Percentiles rank a stretch among this genome's conserved stretches.
Evolutionary conservation across 352 stramenopile genomes (phyloP).

Genomic region (Phytopythium mirpurense): DNA sequence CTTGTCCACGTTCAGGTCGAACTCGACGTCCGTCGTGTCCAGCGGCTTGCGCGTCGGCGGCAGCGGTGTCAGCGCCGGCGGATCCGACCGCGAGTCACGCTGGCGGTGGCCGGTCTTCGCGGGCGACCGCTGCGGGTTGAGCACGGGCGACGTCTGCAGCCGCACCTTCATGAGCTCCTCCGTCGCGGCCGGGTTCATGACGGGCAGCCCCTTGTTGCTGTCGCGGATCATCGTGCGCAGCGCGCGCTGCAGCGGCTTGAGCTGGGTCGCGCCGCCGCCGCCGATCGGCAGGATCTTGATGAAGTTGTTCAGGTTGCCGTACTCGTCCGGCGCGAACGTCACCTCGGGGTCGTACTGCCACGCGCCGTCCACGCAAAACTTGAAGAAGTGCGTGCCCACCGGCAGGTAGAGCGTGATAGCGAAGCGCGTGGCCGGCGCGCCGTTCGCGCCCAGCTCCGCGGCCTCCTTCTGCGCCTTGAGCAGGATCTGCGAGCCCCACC

Average conservation of each 20-base stretch:
- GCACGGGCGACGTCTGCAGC: constrained; percentile 37
- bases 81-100: constrained; percentile 18
- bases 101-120: constrained; percentile 9
- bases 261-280: constrained; percentile 23
- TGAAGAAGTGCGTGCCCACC: constrained; percentile 68
- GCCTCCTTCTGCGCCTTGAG: constrained; percentile 31
- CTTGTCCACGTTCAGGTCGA: constrained; percentile 46
- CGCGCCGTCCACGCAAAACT: constrained; percentile 70
- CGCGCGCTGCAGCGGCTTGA: constrained; percentile 47
- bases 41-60: constrained; percentile 36
- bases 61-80: constrained; percentile 19
- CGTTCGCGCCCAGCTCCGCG: constrained; percentile 4
- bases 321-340: constrained; percentile 74
- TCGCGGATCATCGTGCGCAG: constrained; percentile 73
- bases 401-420: constrained; percentile 55
- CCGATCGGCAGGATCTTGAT: constrained; percentile 42
- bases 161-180: constrained; percentile 63
- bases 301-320: constrained; percentile 88
- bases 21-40: constrained; percentile 63
- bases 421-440: constrained; percentile 12
- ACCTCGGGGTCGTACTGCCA: constrained; percentile 86
- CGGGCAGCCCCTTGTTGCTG: constrained; percentile 31
- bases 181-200: constrained; percentile 69
- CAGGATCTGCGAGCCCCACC: constrained; percentile 74
- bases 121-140: constrained; percentile 24